Percentiles rank a stretch among this genome's conserved stretches.
Conservation (phyloP, 352 stramenopile genomes). For the Pythium dissimile region DNA sequence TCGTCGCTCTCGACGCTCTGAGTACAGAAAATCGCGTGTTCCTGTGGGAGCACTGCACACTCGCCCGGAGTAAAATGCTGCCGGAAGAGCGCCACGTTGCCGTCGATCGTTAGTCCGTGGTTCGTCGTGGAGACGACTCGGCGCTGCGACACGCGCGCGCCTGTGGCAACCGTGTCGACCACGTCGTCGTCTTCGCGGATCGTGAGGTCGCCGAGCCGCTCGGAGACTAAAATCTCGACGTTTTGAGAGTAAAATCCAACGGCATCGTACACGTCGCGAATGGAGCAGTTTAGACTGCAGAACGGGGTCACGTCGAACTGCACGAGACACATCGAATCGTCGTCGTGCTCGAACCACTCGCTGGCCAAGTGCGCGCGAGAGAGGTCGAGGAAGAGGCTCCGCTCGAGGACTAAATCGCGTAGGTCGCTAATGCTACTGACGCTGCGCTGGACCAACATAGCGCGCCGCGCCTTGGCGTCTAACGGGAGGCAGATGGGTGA, state of each 20-base stretch:
- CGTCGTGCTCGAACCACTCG: slow-evolving; percentile 33
- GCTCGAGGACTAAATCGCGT: slow-evolving; percentile 33
- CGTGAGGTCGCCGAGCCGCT: slow-evolving; percentile 15
- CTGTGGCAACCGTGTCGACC: background rate
- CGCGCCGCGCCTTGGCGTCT: slow-evolving; percentile 22
- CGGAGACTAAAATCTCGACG: slow-evolving; percentile 22
- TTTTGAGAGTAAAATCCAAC: slow-evolving; percentile 44
- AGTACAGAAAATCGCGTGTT: slow-evolving; percentile 4
- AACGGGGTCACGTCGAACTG: slow-evolving; percentile 53
- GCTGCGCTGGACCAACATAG: slow-evolving; percentile 35
- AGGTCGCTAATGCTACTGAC: slow-evolving; percentile 29
- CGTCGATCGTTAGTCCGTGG: slow-evolving; percentile 8
- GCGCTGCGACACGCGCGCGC: slow-evolving; percentile 4
- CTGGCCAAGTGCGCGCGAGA: slow-evolving; percentile 32
- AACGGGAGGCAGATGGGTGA: slow-evolving; percentile 4
- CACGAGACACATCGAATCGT: slow-evolving; percentile 30
- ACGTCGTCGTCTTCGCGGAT: slow-evolving; percentile 19
- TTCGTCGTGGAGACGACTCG: slow-evolving; percentile 2
- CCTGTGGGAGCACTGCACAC: background rate
- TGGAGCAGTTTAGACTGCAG: slow-evolving; percentile 17
- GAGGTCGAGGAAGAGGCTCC: slow-evolving; percentile 29
- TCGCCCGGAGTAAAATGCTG: slow-evolving; percentile 2
- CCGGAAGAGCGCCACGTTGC: slow-evolving; percentile 10
- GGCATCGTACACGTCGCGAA: slow-evolving; percentile 43
- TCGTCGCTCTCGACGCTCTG: slow-evolving; percentile 10